phyloP scores from a whole-genome alignment of 2,329 filamentous ascomycete species.

The Juglanconis juglandina region DNA sequence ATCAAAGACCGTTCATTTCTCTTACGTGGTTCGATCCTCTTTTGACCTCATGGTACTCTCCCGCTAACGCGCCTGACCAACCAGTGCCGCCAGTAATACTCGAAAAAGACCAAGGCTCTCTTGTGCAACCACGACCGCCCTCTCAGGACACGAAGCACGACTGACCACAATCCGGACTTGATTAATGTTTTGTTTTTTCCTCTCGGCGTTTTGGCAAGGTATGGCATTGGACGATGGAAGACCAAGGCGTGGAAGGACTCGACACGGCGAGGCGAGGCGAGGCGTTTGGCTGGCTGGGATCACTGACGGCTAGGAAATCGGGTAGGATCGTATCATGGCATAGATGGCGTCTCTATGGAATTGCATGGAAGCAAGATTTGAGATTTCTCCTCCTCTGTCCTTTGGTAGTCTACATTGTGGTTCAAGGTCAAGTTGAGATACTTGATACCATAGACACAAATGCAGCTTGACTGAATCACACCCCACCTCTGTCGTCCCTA shows the following conservation, averaged over 20 bases:
- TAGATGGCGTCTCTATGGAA: not conserved
- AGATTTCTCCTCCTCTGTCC: not conserved
- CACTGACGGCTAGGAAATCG: not conserved
- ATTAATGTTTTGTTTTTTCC: not conserved
- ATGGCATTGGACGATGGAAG: not conserved
- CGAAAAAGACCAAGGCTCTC: constrained; percentile 11
- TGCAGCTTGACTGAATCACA: not conserved
- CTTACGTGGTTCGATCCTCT: not conserved
- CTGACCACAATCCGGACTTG: not conserved
- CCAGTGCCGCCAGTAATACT: constrained; percentile 1
- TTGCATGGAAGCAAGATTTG: not conserved
- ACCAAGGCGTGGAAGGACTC: not conserved
- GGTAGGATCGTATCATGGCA: not conserved
- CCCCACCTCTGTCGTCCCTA: not conserved
- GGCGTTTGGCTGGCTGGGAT: not conserved
- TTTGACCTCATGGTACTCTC: not conserved
- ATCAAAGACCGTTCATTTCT: too few species aligned
- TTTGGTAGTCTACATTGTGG: not conserved
- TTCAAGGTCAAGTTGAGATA: not conserved
- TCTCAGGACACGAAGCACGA: constrained; percentile 14
- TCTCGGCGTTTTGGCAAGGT: not conserved
- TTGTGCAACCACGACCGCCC: constrained; percentile 2
- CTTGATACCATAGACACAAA: not conserved
- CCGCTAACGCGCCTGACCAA: constrained; percentile 7
- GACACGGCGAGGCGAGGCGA: not conserved